phyloP scores from a whole-genome alignment of 805 yeast genomes.

The Ogataea parapolymorpha region DNA sequence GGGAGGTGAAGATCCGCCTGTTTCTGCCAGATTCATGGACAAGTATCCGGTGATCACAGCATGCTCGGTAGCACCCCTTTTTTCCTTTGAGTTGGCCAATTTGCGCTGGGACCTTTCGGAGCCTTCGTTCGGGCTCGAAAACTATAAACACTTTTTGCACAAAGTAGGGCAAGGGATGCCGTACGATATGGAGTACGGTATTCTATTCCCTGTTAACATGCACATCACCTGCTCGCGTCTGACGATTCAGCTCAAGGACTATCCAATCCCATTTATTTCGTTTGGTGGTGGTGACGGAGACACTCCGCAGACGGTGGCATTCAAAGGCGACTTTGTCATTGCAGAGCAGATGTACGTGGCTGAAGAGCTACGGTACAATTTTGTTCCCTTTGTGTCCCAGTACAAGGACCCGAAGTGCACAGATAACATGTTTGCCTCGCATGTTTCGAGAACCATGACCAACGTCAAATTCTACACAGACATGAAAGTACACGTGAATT shows the following conservation, averaged over 20 bases:
- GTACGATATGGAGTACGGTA: conserved; percentile 47
- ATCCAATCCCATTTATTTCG: conserved; percentile 54
- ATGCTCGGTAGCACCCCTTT: conserved; percentile 46
- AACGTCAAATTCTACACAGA: conserved; percentile 57
- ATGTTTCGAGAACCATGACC: conserved; percentile 59
- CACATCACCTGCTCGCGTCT: conserved; percentile 42
- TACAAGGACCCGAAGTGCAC: conserved; percentile 23
- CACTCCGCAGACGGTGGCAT: conserved; percentile 29
- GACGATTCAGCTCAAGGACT: conserved; percentile 49
- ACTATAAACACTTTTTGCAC: conserved; percentile 42
- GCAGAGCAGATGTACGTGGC: conserved; percentile 62
- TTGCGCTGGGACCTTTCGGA: conserved; percentile 45
- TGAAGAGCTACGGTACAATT: conserved; percentile 35
- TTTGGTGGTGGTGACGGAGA: conserved; percentile 47
- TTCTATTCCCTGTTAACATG: conserved; percentile 48
- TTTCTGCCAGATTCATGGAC: conserved; percentile 23
- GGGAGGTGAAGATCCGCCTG: conserved; percentile 27
- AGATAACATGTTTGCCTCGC: conserved; percentile 55
- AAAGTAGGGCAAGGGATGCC: conserved; percentile 53
- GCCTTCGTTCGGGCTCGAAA: conserved; percentile 50
- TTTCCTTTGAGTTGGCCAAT: conserved; percentile 48
- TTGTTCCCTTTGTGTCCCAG: conserved; percentile 48
- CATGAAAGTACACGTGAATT: conserved; percentile 41
- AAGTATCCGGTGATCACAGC: conserved; percentile 29
- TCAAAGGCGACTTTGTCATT: conserved; percentile 50